A percentile compares a stretch with the other conserved stretches of the same genome.
Conservation (phyloP, 805 yeast species). For the Nakazawaea wickerhamii region DNA sequence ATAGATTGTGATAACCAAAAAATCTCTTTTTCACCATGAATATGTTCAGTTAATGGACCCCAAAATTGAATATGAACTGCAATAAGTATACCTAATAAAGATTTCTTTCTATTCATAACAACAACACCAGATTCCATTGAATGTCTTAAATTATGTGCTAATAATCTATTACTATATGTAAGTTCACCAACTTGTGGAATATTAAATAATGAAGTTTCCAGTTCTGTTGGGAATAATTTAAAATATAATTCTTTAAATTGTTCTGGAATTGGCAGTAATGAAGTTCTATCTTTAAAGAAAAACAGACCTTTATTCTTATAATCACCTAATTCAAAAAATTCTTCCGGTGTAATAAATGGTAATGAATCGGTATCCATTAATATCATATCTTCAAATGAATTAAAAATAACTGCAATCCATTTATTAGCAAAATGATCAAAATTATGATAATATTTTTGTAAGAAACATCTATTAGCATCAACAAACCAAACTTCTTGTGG, state of each 20-base stretch:
- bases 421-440: conserved; percentile 34
- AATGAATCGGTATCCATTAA: conserved; percentile 51
- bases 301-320: conserved; percentile 33
- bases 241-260: conserved; percentile 42
- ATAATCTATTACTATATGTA: conserved; percentile 29
- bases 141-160: conserved; percentile 36
- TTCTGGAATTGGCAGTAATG: conserved; percentile 28
- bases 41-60: conserved; percentile 39
- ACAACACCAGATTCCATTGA: conserved; percentile 47
- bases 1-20: conserved; percentile 66
- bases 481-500: conserved; percentile 28
- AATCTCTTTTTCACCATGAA: conserved; percentile 78
- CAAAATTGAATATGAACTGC: conserved; percentile 40
- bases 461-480: conserved; percentile 27
- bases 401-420: conserved; percentile 53
- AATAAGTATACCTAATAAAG: conserved; percentile 43
- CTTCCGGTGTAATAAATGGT: conserved; percentile 30
- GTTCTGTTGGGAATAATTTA: conserved; percentile 14
- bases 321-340: conserved; percentile 33
- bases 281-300: conserved; percentile 47
- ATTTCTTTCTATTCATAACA: conserved; percentile 40
- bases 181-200: conserved; percentile 28
- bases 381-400: conserved; percentile 50
- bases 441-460: conserved; percentile 20
- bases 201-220: conserved; percentile 18